Evolutionary conservation across 2,329 filamentous ascomycete species (phyloP).

Genomic region (Stemphylium vesicarium): DNA sequence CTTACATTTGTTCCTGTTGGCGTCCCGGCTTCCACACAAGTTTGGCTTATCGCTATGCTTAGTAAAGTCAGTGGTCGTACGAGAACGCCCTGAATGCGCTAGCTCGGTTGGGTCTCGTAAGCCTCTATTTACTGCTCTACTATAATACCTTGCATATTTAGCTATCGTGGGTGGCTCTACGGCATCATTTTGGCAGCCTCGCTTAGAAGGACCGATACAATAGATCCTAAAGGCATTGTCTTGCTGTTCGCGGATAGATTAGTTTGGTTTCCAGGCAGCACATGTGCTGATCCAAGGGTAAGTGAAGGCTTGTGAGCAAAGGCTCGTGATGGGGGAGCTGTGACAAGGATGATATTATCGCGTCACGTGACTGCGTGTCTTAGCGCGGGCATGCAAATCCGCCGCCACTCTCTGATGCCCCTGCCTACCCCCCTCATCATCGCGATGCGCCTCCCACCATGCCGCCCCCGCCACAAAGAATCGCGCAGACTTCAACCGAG

Average conservation of each 20-base stretch:
- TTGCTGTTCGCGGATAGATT: too few species aligned
- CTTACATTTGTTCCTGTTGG: too few species aligned
- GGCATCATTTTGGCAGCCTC: background rate
- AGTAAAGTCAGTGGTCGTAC: too few species aligned
- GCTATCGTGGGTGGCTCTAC: too few species aligned
- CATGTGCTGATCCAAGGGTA: background rate
- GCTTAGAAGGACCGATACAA: background rate
- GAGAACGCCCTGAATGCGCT: too few species aligned
- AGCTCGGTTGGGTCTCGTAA: too few species aligned
- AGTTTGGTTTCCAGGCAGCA: background rate
- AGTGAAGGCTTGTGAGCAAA: background rate
- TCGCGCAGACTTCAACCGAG: conserved; percentile 45
- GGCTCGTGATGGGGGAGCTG: background rate
- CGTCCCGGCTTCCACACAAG: too few species aligned
- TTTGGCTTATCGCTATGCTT: too few species aligned
- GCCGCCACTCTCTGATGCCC: background rate
- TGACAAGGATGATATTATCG: background rate
- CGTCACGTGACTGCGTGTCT: conserved; percentile 12
- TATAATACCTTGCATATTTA: too few species aligned
- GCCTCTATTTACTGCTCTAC: too few species aligned
- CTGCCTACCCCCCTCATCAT: background rate
- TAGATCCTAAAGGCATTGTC: too few species aligned
- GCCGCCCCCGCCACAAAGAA: conserved; percentile 31
- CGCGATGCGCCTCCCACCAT: conserved; percentile 24
- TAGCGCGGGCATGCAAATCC: conserved; percentile 13